These are phyloP conservation scores for Lactarius indigo DNA, from an alignment of 768 basidiomycete species.

Conservation along the genomic window DNA sequence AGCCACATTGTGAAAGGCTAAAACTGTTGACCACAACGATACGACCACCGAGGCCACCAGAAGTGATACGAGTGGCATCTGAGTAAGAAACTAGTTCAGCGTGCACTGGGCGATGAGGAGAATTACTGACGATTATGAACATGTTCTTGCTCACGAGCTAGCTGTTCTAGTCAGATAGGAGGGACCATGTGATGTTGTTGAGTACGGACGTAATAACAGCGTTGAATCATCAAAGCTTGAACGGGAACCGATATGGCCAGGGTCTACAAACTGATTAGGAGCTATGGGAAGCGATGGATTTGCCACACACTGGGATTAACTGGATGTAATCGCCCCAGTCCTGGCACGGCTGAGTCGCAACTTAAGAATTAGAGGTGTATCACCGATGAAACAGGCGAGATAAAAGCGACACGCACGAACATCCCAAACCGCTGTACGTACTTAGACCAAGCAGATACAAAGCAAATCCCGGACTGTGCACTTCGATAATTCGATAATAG, in stretches of 20 bases:
- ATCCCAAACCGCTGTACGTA: constrained; percentile 2
- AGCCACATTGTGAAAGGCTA: background rate
- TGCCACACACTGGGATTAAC: background rate
- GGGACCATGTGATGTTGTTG: background rate
- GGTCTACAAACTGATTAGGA: constrained; percentile 3
- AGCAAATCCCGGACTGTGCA: constrained; percentile 6
- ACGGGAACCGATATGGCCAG: constrained; percentile 6
- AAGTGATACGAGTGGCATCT: constrained; percentile 10
- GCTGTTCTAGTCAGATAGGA: background rate
- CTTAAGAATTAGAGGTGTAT: background rate
- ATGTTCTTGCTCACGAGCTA: constrained; percentile 10
- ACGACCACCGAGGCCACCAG: background rate
- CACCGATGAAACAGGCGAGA: too few relatives aligned
- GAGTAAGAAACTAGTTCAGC: background rate
- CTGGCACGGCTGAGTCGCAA: background rate
- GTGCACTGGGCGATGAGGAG: background rate
- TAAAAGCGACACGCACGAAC: background rate
- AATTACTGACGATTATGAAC: constrained; percentile 6
- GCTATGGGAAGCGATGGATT: background rate
- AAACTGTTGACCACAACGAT: background rate
- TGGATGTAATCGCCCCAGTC: constrained; percentile 5
- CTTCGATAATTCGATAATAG: background rate
- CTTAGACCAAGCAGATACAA: constrained; percentile 1
- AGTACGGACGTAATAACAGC: constrained; percentile 16
- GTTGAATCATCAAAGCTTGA: constrained; percentile 15